Evolutionary conservation across 2,329 filamentous ascomycete genomes (phyloP).

Genomic region (Fusarium buxicola): DNA sequence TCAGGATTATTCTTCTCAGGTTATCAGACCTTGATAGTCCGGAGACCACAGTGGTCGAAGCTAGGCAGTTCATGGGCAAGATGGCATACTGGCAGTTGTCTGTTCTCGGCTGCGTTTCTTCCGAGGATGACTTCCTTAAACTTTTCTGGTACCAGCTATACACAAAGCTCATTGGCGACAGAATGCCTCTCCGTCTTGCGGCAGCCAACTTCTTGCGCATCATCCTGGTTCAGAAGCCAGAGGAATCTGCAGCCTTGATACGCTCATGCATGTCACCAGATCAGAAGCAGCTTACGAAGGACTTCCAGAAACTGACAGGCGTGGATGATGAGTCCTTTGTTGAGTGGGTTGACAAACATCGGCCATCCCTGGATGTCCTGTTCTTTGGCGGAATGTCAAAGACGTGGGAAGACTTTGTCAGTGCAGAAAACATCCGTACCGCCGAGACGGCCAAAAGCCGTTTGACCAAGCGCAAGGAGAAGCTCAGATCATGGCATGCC

Average conservation of each 20-base stretch:
- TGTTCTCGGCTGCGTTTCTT: slow-evolving; percentile 80
- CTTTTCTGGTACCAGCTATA: slow-evolving; percentile 95
- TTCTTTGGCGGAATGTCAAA: slow-evolving; percentile 86
- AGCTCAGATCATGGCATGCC: slow-evolving; percentile 80
- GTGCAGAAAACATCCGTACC: slow-evolving; percentile 82
- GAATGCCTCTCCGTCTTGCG: slow-evolving; percentile 74
- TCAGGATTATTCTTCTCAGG: slow-evolving; percentile 81
- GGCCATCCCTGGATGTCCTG: slow-evolving; percentile 79
- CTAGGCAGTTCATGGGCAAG: slow-evolving; percentile 80
- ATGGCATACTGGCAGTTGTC: slow-evolving; percentile 97
- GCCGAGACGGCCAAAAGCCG: slow-evolving; percentile 79
- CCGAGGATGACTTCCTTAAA: slow-evolving; percentile 84
- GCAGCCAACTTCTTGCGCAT: slow-evolving; percentile 92
- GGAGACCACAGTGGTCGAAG: slow-evolving; percentile 68
- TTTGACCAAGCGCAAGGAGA: slow-evolving; percentile 82
- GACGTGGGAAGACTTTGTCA: slow-evolving; percentile 89
- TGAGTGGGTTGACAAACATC: slow-evolving; percentile 86
- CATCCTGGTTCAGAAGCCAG: slow-evolving; percentile 90
- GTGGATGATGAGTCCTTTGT: slow-evolving; percentile 91
- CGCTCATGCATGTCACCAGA: slow-evolving; percentile 77
- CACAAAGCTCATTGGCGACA: slow-evolving; percentile 81
- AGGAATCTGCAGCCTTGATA: slow-evolving; percentile 80
- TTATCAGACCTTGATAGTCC: slow-evolving; percentile 85
- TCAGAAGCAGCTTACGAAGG: slow-evolving; percentile 76
- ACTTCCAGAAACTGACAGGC: slow-evolving; percentile 86